Evolutionary conservation across 2,329 filamentous ascomycete genomes (phyloP).

Genomic region (Dactylonectria estremocensis): DNA sequence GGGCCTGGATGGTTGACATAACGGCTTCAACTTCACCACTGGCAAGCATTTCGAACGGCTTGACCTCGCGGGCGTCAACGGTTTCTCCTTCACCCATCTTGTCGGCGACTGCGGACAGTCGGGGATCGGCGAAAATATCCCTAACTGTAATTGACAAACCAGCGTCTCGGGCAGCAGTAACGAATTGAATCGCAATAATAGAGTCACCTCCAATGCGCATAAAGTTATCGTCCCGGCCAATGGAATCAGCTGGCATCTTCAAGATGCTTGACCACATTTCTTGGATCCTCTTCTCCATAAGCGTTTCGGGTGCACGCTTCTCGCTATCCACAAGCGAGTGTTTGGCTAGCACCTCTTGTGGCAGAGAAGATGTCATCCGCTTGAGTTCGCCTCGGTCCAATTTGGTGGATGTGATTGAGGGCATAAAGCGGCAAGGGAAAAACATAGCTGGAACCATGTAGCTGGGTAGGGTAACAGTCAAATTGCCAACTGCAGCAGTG

Average conservation of each 20-base stretch:
- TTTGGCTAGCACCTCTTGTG: conserved; percentile 14
- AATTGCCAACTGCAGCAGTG: not conserved
- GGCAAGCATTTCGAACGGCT: not conserved
- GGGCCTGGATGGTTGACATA: not conserved
- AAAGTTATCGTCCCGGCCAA: conserved; percentile 29
- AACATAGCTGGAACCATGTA: conserved; percentile 41
- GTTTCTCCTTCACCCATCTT: not conserved
- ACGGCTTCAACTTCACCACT: not conserved
- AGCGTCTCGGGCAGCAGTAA: conserved; percentile 20
- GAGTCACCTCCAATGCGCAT: conserved; percentile 35
- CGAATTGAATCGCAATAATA: conserved; percentile 46
- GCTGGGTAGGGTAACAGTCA: conserved; percentile 23
- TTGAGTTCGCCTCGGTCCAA: conserved; percentile 32
- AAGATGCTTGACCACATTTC: conserved; percentile 49
- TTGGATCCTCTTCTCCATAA: conserved; percentile 33
- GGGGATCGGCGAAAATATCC: conserved; percentile 20
- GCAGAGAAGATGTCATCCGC: conserved; percentile 17
- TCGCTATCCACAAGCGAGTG: not conserved
- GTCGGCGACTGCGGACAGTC: not conserved
- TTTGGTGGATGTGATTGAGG: conserved; percentile 36
- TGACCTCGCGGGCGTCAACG: not conserved
- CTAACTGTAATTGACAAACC: conserved; percentile 23
- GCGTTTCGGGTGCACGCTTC: conserved; percentile 2
- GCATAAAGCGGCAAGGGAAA: conserved; percentile 33
- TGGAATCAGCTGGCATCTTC: conserved; percentile 48